These are phyloP conservation scores for Microdochium trichocladiopsis DNA, from an alignment of 2,329 filamentous ascomycete species.

Conservation along the genomic window DNA sequence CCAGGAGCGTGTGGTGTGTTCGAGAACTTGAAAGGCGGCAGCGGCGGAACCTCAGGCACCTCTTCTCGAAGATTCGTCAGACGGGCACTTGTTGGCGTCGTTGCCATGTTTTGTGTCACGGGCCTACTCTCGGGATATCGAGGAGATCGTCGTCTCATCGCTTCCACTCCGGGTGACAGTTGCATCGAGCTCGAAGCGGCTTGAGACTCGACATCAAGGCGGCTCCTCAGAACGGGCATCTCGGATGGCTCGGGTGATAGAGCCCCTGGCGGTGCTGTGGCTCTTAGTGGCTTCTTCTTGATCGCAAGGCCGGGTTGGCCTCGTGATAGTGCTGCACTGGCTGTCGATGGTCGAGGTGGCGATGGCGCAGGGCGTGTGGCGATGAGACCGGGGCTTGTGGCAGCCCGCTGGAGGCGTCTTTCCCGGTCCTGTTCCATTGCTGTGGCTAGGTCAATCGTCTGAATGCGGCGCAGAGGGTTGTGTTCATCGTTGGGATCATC, in stretches of 20 bases:
- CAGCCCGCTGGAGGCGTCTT: slow-evolving; percentile 20
- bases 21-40: background rate
- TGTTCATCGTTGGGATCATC: slow-evolving; percentile 18
- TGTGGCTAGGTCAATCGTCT: slow-evolving; percentile 40
- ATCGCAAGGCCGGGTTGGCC: background rate
- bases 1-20: background rate
- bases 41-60: background rate
- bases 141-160: slow-evolving; percentile 45
- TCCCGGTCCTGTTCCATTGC: slow-evolving; percentile 39
- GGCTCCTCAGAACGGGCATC: slow-evolving; percentile 8
- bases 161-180: slow-evolving; percentile 42
- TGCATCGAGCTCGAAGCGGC: slow-evolving; percentile 39
- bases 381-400: background rate
- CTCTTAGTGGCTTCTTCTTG: background rate
- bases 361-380: background rate
- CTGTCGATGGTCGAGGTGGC: background rate
- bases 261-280: background rate
- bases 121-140: slow-evolving; percentile 19
- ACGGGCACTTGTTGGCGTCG: slow-evolving; percentile 17
- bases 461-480: slow-evolving; percentile 17
- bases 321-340: background rate
- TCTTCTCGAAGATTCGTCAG: slow-evolving; percentile 2
- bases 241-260: slow-evolving; percentile 7
- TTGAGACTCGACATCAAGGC: slow-evolving; percentile 21
- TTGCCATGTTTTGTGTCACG: slow-evolving; percentile 7